Percentiles rank a stretch among this genome's conserved stretches.
These are phyloP conservation scores for Sporobolomyces roseus DNA, from an alignment of 768 basidiomycete species.

Conservation along the genomic window DNA sequence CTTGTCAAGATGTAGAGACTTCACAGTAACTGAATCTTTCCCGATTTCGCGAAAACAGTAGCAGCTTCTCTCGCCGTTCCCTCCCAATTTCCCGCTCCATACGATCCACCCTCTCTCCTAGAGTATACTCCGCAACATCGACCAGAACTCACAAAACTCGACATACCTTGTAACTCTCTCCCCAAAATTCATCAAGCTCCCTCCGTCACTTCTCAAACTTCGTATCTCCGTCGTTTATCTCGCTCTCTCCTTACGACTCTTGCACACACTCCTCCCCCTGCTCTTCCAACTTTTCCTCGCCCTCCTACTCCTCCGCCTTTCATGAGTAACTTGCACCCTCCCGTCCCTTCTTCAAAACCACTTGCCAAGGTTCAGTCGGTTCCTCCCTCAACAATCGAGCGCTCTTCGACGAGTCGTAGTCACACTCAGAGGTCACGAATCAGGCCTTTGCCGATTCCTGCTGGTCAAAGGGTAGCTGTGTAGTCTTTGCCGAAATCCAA, in stretches of 20 bases:
- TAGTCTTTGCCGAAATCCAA: too few species aligned
- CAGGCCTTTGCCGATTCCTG: too few species aligned
- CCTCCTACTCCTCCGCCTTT: neutral
- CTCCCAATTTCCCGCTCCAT: neutral
- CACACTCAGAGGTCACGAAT: too few species aligned
- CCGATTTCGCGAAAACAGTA: too few species aligned
- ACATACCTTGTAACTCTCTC: neutral
- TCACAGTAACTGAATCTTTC: neutral
- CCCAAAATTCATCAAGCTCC: neutral
- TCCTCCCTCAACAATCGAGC: too few species aligned
- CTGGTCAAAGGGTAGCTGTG: too few species aligned
- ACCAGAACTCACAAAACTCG: neutral
- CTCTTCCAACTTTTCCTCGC: neutral
- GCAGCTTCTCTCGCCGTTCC: conserved; percentile 8
- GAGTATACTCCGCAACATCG: neutral
- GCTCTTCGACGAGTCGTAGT: too few species aligned
- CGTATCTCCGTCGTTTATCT: neutral
- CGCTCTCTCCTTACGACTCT: neutral
- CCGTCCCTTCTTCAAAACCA: neutral
- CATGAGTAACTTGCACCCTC: neutral
- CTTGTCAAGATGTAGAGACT: too few species aligned
- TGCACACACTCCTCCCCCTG: neutral
- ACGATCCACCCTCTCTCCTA: conserved; percentile 1
- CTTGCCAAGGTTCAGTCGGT: too few species aligned
- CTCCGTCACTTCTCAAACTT: conserved; percentile 5